These are phyloP conservation scores for Serpula lacrymans DNA, from an alignment of 768 basidiomycete species.

Conservation along the genomic window DNA sequence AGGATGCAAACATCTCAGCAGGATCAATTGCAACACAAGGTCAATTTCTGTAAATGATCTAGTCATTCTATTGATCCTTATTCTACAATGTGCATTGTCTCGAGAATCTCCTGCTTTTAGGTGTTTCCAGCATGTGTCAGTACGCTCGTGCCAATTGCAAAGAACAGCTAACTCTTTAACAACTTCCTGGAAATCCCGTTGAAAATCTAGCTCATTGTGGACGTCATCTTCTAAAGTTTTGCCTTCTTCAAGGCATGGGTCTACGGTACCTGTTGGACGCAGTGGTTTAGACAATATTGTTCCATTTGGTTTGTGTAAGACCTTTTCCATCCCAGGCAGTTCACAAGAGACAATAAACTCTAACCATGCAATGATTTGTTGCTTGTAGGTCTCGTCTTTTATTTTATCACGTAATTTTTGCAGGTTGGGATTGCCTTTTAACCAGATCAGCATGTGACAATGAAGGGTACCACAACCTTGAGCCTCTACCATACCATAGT, in stretches of 20 bases:
- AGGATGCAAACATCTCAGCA: conserved; percentile 7
- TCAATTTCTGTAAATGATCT: conserved; percentile 5
- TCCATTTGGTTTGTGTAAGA: not conserved
- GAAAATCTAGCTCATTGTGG: no score
- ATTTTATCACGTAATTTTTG: not conserved
- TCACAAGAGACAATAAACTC: conserved; percentile 4
- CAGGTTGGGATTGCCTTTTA: conserved; percentile 10
- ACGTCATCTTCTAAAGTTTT: no score
- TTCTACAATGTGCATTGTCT: not conserved
- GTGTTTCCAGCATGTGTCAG: conserved; percentile 11
- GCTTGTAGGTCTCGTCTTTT: not conserved
- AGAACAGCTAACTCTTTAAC: conserved; percentile 6
- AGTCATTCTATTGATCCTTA: conserved; percentile 1
- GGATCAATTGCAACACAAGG: conserved; percentile 4
- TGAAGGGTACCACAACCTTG: conserved; percentile 38
- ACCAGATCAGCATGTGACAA: conserved; percentile 37
- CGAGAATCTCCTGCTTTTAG: conserved; percentile 1
- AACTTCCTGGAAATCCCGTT: not conserved
- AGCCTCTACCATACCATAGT: conserved; percentile 40
- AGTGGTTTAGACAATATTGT: not conserved
- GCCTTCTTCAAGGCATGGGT: not conserved
- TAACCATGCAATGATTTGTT: not conserved
- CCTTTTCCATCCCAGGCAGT: conserved; percentile 4
- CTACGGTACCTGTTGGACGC: not conserved
- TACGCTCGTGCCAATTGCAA: conserved; percentile 10